These are phyloP conservation scores for Hortiboletus flavorubellus DNA, from an alignment of 768 basidiomycete genomes.

Conservation along the genomic window DNA sequence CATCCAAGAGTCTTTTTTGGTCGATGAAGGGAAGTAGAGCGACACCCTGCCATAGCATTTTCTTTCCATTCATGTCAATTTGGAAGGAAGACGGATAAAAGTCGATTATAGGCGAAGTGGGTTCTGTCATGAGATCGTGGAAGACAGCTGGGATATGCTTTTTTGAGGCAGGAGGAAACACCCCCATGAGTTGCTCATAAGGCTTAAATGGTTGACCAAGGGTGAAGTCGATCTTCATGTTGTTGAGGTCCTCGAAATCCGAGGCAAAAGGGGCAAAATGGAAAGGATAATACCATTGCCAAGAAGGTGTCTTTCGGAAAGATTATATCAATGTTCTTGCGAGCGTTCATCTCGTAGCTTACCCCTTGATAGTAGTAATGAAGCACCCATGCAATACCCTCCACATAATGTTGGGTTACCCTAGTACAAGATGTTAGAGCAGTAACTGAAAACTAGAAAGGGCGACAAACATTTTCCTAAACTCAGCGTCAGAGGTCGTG, in stretches of 20 bases:
- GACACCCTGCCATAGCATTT: constrained; percentile 99
- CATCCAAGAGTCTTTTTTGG: constrained; percentile 72
- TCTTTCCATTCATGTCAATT: constrained; percentile 99
- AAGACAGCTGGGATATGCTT: constrained; percentile 84
- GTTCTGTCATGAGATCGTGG: constrained; percentile 82
- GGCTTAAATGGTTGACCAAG: constrained; percentile 90
- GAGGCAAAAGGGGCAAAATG: constrained; percentile 98
- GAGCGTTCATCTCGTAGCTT: constrained; percentile 24
- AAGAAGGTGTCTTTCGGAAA: constrained; percentile 71
- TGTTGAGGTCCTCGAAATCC: constrained; percentile 79
- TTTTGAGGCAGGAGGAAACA: constrained; percentile 88
- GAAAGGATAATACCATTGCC: constrained; percentile 99
- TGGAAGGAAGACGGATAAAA: constrained; percentile 93
- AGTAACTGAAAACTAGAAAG: neutral
- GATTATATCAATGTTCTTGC: constrained; percentile 18
- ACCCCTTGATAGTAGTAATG: constrained; percentile 99
- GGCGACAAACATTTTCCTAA: constrained; percentile 65
- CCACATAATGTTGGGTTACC: constrained; percentile 79
- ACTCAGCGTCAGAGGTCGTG: constrained; percentile 63
- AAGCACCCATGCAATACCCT: constrained; percentile 94
- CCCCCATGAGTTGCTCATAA: constrained; percentile 97
- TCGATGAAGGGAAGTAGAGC: constrained; percentile 97
- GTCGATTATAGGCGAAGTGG: constrained; percentile 89
- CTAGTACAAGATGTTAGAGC: constrained; percentile 38
- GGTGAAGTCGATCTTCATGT: constrained; percentile 78